A percentile compares a stretch with the other conserved stretches of the same genome.
Conservation (phyloP, 768 basidiomycete species). For the Saitozyma podzolica region DNA sequence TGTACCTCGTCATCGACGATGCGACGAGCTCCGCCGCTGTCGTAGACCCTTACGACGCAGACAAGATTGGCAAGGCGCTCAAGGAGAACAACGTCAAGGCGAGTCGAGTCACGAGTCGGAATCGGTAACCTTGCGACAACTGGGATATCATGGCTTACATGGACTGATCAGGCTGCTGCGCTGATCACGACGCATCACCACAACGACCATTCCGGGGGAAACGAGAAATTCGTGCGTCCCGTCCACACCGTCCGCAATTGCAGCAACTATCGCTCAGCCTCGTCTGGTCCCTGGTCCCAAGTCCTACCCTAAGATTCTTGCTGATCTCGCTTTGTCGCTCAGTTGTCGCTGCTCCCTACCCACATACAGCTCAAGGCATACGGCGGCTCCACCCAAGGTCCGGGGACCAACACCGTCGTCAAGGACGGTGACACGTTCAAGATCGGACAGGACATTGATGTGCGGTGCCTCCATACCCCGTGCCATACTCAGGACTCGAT, state of each 20-base stretch:
- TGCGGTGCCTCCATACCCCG: slow-evolving; percentile 74
- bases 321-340: background rate
- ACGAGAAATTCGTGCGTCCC: slow-evolving; percentile 60
- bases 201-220: slow-evolving; percentile 83
- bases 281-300: slow-evolving; percentile 7
- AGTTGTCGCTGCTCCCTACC: slow-evolving; percentile 25
- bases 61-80: slow-evolving; percentile 46
- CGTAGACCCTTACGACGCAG: slow-evolving; percentile 49
- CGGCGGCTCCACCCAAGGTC: slow-evolving; percentile 73
- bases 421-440: slow-evolving; percentile 78
- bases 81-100: slow-evolving; percentile 72
- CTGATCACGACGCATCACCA: slow-evolving; percentile 88
- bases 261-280: too few relatives aligned
- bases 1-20: slow-evolving; percentile 52
- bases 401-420: slow-evolving; percentile 69
- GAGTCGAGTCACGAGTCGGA: slow-evolving; percentile 2
- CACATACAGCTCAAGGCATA: slow-evolving; percentile 65
- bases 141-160: background rate
- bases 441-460: slow-evolving; percentile 57
- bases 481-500: slow-evolving; percentile 98
- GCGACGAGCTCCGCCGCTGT: slow-evolving; percentile 45
- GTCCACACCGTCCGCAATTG: background rate
- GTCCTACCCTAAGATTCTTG: background rate
- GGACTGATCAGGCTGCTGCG: slow-evolving; percentile 32
- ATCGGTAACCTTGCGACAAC: background rate